A percentile compares a stretch with the other conserved stretches of the same genome.
Evolutionary conservation across 2,329 filamentous ascomycete species (phyloP).

Genomic region (Fusarium buxicola): DNA sequence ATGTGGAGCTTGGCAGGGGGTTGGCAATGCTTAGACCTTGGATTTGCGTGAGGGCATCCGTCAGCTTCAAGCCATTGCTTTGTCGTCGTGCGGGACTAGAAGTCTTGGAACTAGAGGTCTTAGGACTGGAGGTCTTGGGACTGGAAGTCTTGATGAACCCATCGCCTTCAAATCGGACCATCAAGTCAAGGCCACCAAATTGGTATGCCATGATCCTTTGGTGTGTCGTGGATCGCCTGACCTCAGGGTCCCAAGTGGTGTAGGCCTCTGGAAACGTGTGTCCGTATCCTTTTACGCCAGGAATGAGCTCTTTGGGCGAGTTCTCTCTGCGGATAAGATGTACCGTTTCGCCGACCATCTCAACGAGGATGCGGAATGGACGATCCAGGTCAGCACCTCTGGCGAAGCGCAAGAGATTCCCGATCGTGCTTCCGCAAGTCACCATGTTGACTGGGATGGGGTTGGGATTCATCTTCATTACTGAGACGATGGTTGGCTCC

Average conservation of each 20-base stretch:
- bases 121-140: not conserved
- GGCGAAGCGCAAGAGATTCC: conserved; percentile 70
- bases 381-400: conserved; percentile 57
- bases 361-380: conserved; percentile 69
- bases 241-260: conserved; percentile 69
- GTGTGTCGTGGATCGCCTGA: conserved; percentile 68
- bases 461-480: conserved; percentile 46
- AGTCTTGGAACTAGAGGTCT: not conserved
- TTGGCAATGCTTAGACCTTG: conserved; percentile 16
- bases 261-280: conserved; percentile 75
- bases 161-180: conserved; percentile 47
- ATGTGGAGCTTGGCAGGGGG: not conserved
- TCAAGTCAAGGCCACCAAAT: conserved; percentile 57
- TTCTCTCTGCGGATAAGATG: conserved; percentile 74
- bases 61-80: not conserved
- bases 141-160: conserved; percentile 38
- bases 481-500: conserved; percentile 60
- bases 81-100: not conserved
- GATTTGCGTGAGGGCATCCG: conserved; percentile 7
- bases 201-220: conserved; percentile 70
- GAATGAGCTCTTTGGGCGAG: conserved; percentile 66
- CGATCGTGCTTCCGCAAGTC: conserved; percentile 70
- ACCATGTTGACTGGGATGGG: conserved; percentile 64
- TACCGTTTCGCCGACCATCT: conserved; percentile 65
- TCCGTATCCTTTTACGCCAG: conserved; percentile 68